Percentiles rank a stretch among this genome's conserved stretches.
Conservation (phyloP, 345 rosid genomes). For the Heritiera fomes region DNA sequence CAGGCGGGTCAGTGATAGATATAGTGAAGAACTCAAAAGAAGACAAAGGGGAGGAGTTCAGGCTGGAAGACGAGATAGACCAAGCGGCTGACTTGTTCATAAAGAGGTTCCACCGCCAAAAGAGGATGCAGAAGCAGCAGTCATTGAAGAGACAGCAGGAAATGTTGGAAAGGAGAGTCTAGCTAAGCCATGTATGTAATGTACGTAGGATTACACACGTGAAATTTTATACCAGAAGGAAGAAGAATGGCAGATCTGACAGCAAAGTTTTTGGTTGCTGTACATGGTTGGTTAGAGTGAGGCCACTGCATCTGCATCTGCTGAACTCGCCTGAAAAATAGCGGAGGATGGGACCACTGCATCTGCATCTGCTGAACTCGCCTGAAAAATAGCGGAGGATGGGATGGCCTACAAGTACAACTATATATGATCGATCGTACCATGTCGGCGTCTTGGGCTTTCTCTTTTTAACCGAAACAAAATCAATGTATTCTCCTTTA, state of each 20-base stretch:
- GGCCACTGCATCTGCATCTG: not conserved
- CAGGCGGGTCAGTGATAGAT: slow-evolving; percentile 73
- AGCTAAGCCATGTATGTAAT: not conserved
- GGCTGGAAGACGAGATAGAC: slow-evolving; percentile 83
- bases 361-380: not conserved
- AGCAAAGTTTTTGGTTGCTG: not conserved
- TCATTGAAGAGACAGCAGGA: slow-evolving; percentile 46
- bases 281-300: no score
- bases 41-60: slow-evolving; percentile 67
- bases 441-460: not conserved
- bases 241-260: not conserved
- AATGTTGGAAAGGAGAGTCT: slow-evolving; percentile 29
- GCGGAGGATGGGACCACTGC: not conserved
- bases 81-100: slow-evolving; percentile 77
- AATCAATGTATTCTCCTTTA: not conserved
- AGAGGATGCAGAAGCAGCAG: slow-evolving; percentile 74
- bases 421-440: not conserved
- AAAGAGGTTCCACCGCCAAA: slow-evolving; percentile 61
- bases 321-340: not conserved
- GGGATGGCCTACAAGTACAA: not conserved
- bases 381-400: not conserved
- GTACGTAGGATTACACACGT: no score
- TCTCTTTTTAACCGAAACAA: not conserved
- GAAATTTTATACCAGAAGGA: not conserved
- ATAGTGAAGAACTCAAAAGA: slow-evolving; percentile 64